Evolutionary conservation across 2,329 filamentous ascomycete species (phyloP).

Genomic region (Venturia effusa): DNA sequence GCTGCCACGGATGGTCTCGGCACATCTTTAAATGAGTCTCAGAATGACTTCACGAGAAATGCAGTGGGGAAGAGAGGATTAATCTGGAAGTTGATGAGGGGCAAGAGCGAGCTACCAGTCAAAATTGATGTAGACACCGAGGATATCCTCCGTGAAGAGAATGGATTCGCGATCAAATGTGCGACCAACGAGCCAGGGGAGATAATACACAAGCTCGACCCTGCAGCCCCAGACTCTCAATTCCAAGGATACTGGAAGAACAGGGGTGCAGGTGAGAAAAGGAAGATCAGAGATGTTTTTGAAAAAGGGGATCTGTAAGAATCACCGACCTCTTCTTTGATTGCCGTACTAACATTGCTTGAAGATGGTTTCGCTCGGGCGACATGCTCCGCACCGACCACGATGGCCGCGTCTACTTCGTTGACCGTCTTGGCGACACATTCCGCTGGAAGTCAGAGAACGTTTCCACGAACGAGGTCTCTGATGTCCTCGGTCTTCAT

Average conservation of each 20-base stretch:
- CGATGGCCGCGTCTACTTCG: slow-evolving; percentile 26
- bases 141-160: slow-evolving; percentile 24
- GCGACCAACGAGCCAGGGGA: slow-evolving; percentile 25
- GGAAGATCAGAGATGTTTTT: slow-evolving; percentile 25
- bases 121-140: slow-evolving; percentile 29
- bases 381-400: slow-evolving; percentile 27
- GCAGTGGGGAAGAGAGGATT: slow-evolving; percentile 24
- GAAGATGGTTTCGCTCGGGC: slow-evolving; percentile 23
- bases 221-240: slow-evolving; percentile 16
- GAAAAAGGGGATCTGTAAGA: slow-evolving; percentile 28
- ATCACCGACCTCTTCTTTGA: background rate
- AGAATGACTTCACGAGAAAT: slow-evolving; percentile 23
- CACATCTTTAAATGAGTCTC: slow-evolving; percentile 22
- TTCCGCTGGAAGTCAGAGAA: slow-evolving; percentile 35
- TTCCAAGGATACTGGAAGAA: slow-evolving; percentile 26
- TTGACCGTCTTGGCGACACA: slow-evolving; percentile 28
- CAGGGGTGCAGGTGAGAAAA: slow-evolving; percentile 20
- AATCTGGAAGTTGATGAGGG: slow-evolving; percentile 24
- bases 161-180: slow-evolving; percentile 25
- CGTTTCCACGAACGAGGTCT: slow-evolving; percentile 35
- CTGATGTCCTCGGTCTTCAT: slow-evolving; percentile 30
- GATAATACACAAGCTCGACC: slow-evolving; percentile 23
- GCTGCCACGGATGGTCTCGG: slow-evolving; percentile 29
- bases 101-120: slow-evolving; percentile 22
- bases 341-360: background rate